Conservation (phyloP, 169 alveolate genomes). For the Ichthyophthirius multifiliis region DNA sequence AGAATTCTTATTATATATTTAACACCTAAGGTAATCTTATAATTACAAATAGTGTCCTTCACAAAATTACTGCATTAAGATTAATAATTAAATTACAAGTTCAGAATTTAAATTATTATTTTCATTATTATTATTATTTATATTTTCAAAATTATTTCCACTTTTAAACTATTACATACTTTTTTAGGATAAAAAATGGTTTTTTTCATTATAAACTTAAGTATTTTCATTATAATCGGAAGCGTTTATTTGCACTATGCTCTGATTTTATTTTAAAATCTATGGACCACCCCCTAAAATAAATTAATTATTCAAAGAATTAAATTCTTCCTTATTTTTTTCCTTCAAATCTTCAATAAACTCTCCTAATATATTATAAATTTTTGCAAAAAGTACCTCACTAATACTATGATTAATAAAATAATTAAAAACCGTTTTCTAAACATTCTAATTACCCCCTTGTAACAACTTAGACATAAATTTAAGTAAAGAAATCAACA, state of each 20-base stretch:
- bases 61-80: too few species aligned
- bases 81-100: too few species aligned
- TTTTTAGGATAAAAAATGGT: too few species aligned
- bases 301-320: too few species aligned
- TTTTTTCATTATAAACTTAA: too few species aligned
- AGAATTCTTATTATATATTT: constrained; percentile 13
- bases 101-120: too few species aligned
- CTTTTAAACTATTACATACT: too few species aligned
- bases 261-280: too few species aligned
- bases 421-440: constrained; percentile 15
- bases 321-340: constrained; percentile 2
- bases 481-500: neutral
- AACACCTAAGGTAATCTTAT: constrained; percentile 8
- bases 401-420: constrained; percentile 12
- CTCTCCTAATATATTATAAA: constrained; percentile 6
- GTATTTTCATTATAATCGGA: too few species aligned
- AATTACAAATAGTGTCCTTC: constrained; percentile 29
- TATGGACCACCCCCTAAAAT: too few species aligned
- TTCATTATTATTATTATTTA: neutral
- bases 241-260: too few species aligned
- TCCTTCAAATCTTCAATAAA: constrained; percentile 21
- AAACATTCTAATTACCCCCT: neutral
- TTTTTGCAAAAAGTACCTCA: constrained; percentile 15
- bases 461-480: neutral
- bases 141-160: too few species aligned